Percentiles rank a stretch among this genome's conserved stretches.
Conservation (phyloP, 208 protist genomes). For the Trypanosoma congolense region DNA sequence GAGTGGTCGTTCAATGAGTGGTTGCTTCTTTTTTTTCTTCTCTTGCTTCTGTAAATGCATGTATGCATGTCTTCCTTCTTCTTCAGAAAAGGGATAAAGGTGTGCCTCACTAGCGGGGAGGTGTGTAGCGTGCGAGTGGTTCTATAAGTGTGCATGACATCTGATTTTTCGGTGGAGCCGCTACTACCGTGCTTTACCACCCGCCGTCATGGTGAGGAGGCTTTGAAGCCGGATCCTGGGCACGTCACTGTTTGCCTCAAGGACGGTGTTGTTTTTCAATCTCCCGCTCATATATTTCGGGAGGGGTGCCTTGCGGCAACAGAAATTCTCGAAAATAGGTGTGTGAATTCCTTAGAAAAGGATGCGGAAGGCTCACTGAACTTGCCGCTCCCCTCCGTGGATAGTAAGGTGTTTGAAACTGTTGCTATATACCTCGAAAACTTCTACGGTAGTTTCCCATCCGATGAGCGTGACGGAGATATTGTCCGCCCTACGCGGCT, state of each 20-base stretch:
- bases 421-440: slow-evolving; percentile 69
- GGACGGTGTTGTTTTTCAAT: slow-evolving; percentile 19
- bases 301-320: slow-evolving; percentile 30
- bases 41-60: neutral
- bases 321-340: slow-evolving; percentile 24
- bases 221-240: neutral
- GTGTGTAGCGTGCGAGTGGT: slow-evolving; percentile 4
- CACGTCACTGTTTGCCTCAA: slow-evolving; percentile 10
- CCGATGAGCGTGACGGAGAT: neutral
- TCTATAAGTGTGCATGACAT: slow-evolving; percentile 9
- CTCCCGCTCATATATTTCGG: slow-evolving; percentile 36
- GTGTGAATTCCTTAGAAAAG: slow-evolving; percentile 14
- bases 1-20: neutral
- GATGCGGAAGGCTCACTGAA: neutral
- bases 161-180: neutral
- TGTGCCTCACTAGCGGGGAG: neutral
- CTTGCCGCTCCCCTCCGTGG: slow-evolving; percentile 39
- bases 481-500: slow-evolving; percentile 14
- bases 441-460: slow-evolving; percentile 28
- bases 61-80: no score
- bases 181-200: slow-evolving; percentile 11
- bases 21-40: neutral
- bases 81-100: no score
- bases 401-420: slow-evolving; percentile 32
- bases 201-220: neutral